Evolutionary conservation across 2,329 filamentous ascomycete genomes (phyloP).

Genomic region (Talaromyces islandicus): DNA sequence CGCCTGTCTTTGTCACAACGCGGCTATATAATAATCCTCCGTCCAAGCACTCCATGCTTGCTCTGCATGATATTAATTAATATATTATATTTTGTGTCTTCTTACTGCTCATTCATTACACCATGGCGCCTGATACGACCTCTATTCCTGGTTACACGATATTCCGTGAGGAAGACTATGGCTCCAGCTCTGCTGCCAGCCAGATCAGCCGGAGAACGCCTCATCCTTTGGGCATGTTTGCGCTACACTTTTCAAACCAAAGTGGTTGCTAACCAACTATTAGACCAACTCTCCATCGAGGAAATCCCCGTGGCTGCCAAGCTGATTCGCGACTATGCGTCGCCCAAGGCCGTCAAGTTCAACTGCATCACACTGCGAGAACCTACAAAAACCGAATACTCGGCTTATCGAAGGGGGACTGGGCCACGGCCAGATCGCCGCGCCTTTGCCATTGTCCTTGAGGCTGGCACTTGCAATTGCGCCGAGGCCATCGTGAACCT

Average conservation of each 20-base stretch:
- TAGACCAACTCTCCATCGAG: constrained; percentile 22
- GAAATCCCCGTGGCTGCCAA: constrained; percentile 23
- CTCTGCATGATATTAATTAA: not conserved
- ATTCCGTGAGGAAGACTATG: constrained; percentile 12
- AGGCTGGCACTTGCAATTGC: constrained; percentile 23
- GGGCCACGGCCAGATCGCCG: constrained; percentile 26
- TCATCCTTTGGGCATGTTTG: constrained; percentile 13
- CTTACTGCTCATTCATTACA: not conserved
- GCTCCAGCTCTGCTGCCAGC: constrained; percentile 8
- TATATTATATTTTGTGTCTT: not conserved
- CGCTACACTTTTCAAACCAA: not conserved
- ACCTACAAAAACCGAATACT: constrained; percentile 29
- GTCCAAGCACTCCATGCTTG: not conserved
- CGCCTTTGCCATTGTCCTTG: constrained; percentile 45
- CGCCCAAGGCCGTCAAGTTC: constrained; percentile 27
- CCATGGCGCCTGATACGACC: constrained; percentile 14
- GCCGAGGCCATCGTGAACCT: constrained; percentile 26
- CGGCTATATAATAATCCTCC: not conserved
- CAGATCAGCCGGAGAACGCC: constrained; percentile 6
- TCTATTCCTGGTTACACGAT: constrained; percentile 15
- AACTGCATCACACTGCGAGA: constrained; percentile 52
- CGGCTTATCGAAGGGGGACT: constrained; percentile 25
- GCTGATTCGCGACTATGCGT: constrained; percentile 22
- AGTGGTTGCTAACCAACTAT: not conserved
- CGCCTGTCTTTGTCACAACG: not conserved